Evolutionary conservation across 768 basidiomycete genomes (phyloP), one percentile per base, ranked within the genome.

Genomic region (Leccinum uliginosum): DNA sequence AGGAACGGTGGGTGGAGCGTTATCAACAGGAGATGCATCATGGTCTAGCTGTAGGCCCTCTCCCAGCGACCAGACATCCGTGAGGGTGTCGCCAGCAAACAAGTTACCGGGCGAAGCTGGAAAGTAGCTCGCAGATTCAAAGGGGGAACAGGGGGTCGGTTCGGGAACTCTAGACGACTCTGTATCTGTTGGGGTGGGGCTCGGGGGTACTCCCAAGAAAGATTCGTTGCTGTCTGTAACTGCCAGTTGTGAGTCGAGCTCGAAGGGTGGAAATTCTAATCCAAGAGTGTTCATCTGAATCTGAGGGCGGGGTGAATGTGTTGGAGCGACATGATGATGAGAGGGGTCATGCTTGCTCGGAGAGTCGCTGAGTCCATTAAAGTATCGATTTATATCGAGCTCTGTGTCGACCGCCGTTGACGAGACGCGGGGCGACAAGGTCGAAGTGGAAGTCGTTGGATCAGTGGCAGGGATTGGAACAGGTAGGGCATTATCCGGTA

Each of bases 191-290:
- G 49, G 29, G 6, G 44, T 44, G 12, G 71, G 69, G 21, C 67
- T 72, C 10, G 67, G 65, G 6, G 69, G 69, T 10, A 71, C 24
- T 17, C 67, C 71, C 27, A 71, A 52, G 48, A 71, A 71, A n/a
- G 60, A 59, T 29, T 64, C 63, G 4, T 45, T 46, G 24, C 49
- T 55, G 17, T 49, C 55, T 6, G 54, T 19, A 27, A 59, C 60
- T 8, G 45, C 32, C 24, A 62, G 45, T 9, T 50, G 53, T 3
- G 53, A 15, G 24, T 62, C 62, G 40, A 53, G 27, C 5, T 45
- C 56, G n/a, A 60, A 53, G 15, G 52, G 44, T 15, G 59, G 44
- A 24, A 60, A 49, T 8, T 21, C 59, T 19, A 53, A 49, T 14
- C 32, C 58, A 23, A 55, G 55, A 10, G 54, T n/a, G 43, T 53